Evolutionary conservation across 202 grass and related monocot species (phyloP).

Genomic region (Panicum virgatum): DNA sequence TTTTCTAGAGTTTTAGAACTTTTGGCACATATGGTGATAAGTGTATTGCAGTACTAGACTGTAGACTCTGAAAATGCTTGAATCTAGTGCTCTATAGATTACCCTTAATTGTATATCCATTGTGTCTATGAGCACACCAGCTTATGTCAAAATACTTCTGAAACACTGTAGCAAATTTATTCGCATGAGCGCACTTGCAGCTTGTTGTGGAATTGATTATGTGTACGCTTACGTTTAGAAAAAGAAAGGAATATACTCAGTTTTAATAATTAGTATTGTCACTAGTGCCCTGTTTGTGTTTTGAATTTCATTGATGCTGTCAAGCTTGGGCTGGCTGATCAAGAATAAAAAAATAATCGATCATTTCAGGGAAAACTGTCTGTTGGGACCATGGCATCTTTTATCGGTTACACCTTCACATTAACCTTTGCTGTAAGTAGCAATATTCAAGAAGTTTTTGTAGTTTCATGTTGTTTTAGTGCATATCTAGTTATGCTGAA

Average conservation of each 20-base stretch:
- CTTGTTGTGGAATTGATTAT: not conserved
- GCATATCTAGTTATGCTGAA: conserved; percentile 23
- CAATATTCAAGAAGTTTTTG: conserved; percentile 13
- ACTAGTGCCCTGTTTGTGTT: conserved; percentile 13
- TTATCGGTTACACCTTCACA: conserved; percentile 99
- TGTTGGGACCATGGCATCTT: conserved; percentile 90
- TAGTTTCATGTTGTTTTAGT: conserved; percentile 39
- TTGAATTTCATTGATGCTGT: conserved; percentile 8
- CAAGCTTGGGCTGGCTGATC: conserved; percentile 2
- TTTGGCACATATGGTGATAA: not conserved
- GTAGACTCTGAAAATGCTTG: conserved; percentile 17
- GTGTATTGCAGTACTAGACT: not conserved
- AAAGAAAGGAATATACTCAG: not conserved
- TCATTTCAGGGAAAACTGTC: conserved; percentile 86
- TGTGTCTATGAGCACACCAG: not conserved
- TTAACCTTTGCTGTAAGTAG: conserved; percentile 93
- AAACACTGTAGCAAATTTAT: not conserved
- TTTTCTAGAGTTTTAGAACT: not conserved
- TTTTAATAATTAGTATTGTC: conserved; percentile 4
- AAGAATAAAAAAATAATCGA: conserved; percentile 23
- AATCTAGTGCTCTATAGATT: not conserved
- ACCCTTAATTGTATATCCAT: not conserved
- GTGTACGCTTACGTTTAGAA: not conserved
- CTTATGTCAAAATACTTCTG: not conserved
- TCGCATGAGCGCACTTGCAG: not conserved